These are phyloP conservation scores for Wickerhamiella lipophila DNA, from an alignment of 805 yeast species.

Conservation along the genomic window DNA sequence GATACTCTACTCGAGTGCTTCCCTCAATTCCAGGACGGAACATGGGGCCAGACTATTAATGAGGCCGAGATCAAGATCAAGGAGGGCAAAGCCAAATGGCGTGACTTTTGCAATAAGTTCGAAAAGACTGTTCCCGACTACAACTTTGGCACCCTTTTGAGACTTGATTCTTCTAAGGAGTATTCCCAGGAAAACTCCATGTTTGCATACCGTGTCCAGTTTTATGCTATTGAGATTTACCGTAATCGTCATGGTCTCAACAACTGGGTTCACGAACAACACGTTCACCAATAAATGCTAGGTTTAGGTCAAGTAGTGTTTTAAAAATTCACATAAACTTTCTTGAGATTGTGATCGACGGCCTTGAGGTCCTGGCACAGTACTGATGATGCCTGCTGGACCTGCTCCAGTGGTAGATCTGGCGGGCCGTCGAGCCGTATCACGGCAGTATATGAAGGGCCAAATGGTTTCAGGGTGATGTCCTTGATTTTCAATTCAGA, in stretches of 20 bases:
- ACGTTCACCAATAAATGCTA: too few species aligned
- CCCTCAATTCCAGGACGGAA: conserved; percentile 69
- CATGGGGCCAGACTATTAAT: conserved; percentile 41
- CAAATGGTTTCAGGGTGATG: conserved; percentile 21
- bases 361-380: conserved; percentile 13
- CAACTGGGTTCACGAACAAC: conserved; percentile 55
- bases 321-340: conserved; percentile 18
- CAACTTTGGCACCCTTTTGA: conserved; percentile 87
- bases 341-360: conserved; percentile 17
- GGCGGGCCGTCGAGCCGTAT: conserved; percentile 13
- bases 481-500: conserved; percentile 14
- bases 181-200: conserved; percentile 75
- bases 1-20: conserved; percentile 43
- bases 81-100: conserved; percentile 80
- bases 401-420: background rate
- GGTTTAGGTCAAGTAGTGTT: too few species aligned
- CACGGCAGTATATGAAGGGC: conserved; percentile 21
- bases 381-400: conserved; percentile 12
- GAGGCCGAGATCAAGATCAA: conserved; percentile 77
- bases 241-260: conserved; percentile 84
- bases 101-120: conserved; percentile 68
- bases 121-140: conserved; percentile 74
- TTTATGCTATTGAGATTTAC: conserved; percentile 86
- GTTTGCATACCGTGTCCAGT: conserved; percentile 85
- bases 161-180: conserved; percentile 59